Percentiles rank a stretch among this genome's conserved stretches.
Evolutionary conservation across 176 grass and related monocot species (phyloP).

Genomic region (Triticum dicoccoides): DNA sequence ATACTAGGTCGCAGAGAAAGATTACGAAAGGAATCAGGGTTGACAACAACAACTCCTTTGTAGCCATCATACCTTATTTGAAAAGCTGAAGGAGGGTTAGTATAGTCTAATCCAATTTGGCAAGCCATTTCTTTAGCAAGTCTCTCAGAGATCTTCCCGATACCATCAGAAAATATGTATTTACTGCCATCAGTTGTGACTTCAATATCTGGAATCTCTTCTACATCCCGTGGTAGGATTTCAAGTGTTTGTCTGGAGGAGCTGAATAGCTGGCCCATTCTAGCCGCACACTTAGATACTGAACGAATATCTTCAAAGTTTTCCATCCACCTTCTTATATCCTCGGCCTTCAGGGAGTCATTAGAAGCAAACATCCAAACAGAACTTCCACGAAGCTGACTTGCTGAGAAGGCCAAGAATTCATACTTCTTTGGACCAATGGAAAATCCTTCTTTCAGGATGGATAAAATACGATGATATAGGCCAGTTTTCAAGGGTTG

Average conservation of each 20-base stretch:
- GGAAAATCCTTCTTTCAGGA: conserved; percentile 75
- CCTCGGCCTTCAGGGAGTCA: conserved; percentile 55
- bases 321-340: conserved; percentile 88
- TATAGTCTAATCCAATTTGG: conserved; percentile 48
- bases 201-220: conserved; percentile 83
- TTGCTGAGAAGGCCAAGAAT: conserved; percentile 95
- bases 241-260: conserved; percentile 70
- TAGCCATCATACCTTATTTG: conserved; percentile 95
- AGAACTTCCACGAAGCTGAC: conserved; percentile 86
- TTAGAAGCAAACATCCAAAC: conserved; percentile 99
- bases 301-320: conserved; percentile 70
- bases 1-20: conserved; percentile 86
- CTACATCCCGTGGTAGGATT: conserved; percentile 35
- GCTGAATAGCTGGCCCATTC: conserved; percentile 96
- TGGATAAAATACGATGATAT: conserved; percentile 66
- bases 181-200: conserved; percentile 59
- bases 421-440: conserved; percentile 84
- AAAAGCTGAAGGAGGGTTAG: conserved; percentile 74
- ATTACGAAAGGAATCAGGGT: conserved; percentile 44
- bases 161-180: conserved; percentile 90
- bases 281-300: conserved; percentile 90
- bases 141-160: conserved; percentile 65
- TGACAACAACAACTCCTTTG: conserved; percentile 78
- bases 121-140: conserved; percentile 62
- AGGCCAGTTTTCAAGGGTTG: conserved; percentile 73